Evolutionary conservation across 2,329 filamentous ascomycete species (phyloP).

Genomic region (Beauveria sp.): DNA sequence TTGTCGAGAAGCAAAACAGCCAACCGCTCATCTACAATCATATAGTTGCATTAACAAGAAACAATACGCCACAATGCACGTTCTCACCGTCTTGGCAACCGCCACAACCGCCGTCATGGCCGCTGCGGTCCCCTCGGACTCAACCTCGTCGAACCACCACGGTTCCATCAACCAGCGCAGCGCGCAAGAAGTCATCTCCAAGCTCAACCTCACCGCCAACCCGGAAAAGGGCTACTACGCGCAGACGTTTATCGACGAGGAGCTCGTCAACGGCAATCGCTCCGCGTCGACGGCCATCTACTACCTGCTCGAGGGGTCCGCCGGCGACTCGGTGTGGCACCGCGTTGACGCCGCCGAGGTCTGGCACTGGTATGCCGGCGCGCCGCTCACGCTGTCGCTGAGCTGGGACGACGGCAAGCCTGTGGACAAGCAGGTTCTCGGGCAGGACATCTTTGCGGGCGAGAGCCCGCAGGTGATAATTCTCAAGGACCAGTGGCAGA

Average conservation of each 20-base stretch:
- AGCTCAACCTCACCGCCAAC: constrained; percentile 35
- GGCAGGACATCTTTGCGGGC: constrained; percentile 31
- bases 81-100: neutral
- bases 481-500: constrained; percentile 35
- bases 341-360: constrained; percentile 41
- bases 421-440: constrained; percentile 23
- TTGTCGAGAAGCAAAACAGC: too few relatives aligned
- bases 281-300: constrained; percentile 43
- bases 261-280: constrained; percentile 15
- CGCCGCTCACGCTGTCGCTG: constrained; percentile 38
- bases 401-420: constrained; percentile 33
- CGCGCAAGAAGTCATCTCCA: constrained; percentile 34
- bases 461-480: constrained; percentile 37
- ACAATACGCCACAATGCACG: neutral
- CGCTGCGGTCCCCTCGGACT: too few relatives aligned
- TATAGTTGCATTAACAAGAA: too few relatives aligned
- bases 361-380: constrained; percentile 48
- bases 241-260: constrained; percentile 28
- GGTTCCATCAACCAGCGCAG: constrained; percentile 13
- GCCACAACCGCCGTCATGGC: neutral
- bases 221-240: constrained; percentile 43
- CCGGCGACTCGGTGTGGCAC: constrained; percentile 41
- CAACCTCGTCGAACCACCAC: neutral
- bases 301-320: constrained; percentile 40
- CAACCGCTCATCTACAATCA: too few relatives aligned